Base-by-base conservation (phyloP, 176 grass and related monocot species). In the Triticum timopheevii region DNA sequence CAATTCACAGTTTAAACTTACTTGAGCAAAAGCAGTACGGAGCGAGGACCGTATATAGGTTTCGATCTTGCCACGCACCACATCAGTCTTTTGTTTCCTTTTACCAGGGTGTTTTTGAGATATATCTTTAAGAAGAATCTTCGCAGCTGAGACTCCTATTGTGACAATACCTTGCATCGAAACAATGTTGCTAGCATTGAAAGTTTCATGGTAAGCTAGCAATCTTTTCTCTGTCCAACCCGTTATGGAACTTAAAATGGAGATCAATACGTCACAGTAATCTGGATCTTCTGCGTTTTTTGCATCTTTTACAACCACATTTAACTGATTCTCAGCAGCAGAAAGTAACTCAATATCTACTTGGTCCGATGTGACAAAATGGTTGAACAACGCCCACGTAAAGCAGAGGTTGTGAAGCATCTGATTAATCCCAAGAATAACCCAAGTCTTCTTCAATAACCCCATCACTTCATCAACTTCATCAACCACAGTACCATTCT, bases 371-470 rank as follows among this genome's bases (percentile, higher is more conserved):
- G 77, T 84, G 82, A 88, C 80, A 82, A 94, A 98, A 80, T 69
- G 83, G 39, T 91, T 82, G 83, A 98, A 93, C 45, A 94, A 82
- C 70, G 82, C 82, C 96, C 96, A 98, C 13, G 92, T 91, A 87
- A 98, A 96, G 49, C 81, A 98, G 42, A 98, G 84, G 80, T 96
- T 94, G 59, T 98, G 93, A 83, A 92, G 64, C 65, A 92, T 91
- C 44, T 93, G 88, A 89, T 89, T 91, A 72, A 94, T 89, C 71
- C 93, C 96, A 47, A 98, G 89, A 80, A 96, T 94, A 82, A 65
- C 25, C 93, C 96, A 96, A 80, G 93, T 93, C 87, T 87, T 96
- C 71, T 88, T 92, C 61, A 98, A 79, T 56, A 94, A 70, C 35
- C 88, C 93, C 33, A 98, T 85, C 23, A 94, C 80, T 79, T 94